Base-by-base conservation (phyloP, 2,329 filamentous ascomycete genomes). In the Hypoxylon sp. region DNA sequence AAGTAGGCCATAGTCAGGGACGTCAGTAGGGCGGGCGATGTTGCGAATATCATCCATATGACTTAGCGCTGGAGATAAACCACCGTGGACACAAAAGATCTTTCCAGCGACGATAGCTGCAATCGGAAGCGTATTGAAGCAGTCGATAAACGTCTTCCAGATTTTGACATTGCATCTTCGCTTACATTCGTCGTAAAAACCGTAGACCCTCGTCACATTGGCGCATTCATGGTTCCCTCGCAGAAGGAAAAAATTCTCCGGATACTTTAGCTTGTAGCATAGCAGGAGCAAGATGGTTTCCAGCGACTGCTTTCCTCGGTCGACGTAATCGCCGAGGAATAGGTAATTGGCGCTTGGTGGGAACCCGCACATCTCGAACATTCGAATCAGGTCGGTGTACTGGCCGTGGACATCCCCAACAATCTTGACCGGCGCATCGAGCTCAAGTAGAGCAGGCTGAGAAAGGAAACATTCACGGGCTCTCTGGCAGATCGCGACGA, bases 1-100 rank as follows among this genome's bases (percentile, higher is more conserved):
- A 48, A 99, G 78, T 44, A 99, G 75, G 8, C 94, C 94, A 69
- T 97, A 97, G 68, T 99, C 94, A 5, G 94, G 94, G 13, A 99
- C 94, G 68, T 99, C 94, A 1, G 94, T 99, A 7, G 94, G 94
- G 47, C 94, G 86, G 38, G 90, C 90, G 72, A 99, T 97, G 69
- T 95, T 89, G 62, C 94, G 87, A 63, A 99, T 99, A 69, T 99
- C 93, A 65, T 97, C 94, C 94, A 99, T 99, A 66, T 97, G 92
- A 46, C 88, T 87, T 38, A 99, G 80, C 36, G 90, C 92, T 1
- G 94, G 94, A 8, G 92, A 97, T 15, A 99, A 78, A 9, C 94
- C 94, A 40, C 94, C 94, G 67, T 99, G 94, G 11, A 97, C 93
- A 67, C 92, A 97, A 71, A 97, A 97, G 50, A 97, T 97, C 77